These are phyloP conservation scores for Primulina eburnea DNA, from an alignment of 257 asterid species.

Conservation along the genomic window DNA sequence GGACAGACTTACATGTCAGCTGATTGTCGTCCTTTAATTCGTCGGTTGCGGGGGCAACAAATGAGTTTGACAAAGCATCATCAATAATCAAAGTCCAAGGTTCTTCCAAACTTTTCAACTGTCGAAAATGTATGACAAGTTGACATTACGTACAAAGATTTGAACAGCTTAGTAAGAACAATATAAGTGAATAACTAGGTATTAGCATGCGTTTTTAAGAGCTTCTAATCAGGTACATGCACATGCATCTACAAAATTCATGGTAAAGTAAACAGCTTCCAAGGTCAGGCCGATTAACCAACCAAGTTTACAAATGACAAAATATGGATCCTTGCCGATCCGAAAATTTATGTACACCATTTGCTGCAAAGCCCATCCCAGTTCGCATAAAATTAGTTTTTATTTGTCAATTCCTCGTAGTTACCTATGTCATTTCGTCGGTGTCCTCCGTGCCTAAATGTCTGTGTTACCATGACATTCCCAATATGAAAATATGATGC, in stretches of 20 bases:
- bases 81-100: slow-evolving; percentile 90
- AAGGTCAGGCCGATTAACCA: neutral
- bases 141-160: neutral
- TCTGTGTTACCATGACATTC: neutral
- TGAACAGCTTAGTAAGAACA: neutral
- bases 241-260: neutral
- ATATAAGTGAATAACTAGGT: neutral
- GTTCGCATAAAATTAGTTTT: neutral
- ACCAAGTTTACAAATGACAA: neutral
- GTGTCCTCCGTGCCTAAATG: neutral
- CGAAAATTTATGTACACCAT: neutral
- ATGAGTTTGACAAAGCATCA: slow-evolving; percentile 88
- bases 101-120: slow-evolving; percentile 73
- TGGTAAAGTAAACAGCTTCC: neutral
- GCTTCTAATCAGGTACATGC: neutral
- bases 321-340: neutral
- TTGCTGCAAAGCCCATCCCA: neutral
- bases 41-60: slow-evolving; percentile 79
- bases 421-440: neutral
- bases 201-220: neutral
- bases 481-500: neutral
- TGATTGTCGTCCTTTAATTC: slow-evolving; percentile 66
- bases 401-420: neutral
- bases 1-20: slow-evolving; percentile 57
- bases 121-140: slow-evolving; percentile 8